Percentiles rank a stretch among this genome's conserved stretches.
These are phyloP conservation scores for Solanum peruvianum DNA, from an alignment of 257 asterid species.

Conservation along the genomic window DNA sequence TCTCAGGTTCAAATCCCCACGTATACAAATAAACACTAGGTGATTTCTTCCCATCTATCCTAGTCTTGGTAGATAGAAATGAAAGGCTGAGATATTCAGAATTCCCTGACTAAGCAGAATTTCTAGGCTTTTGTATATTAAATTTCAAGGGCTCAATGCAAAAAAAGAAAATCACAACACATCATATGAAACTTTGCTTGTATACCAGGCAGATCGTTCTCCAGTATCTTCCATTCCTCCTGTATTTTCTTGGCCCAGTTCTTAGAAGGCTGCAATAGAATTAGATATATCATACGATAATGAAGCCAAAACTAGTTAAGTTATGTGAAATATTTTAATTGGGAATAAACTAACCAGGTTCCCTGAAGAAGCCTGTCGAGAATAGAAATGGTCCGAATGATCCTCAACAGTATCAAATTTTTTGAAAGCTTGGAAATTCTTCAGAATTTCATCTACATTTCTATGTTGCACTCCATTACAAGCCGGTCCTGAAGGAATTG, in stretches of 20 bases:
- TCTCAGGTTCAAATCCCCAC: not conserved
- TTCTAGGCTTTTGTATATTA: not conserved
- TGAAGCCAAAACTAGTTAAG: not conserved
- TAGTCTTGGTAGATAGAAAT: not conserved
- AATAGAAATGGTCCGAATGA: conserved; percentile 54
- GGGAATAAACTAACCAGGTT: conserved; percentile 28
- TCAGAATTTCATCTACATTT: conserved; percentile 32
- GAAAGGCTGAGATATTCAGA: not conserved
- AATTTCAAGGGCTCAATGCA: not conserved
- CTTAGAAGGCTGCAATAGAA: conserved; percentile 44
- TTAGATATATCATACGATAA: not conserved
- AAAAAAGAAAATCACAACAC: not conserved
- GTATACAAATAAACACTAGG: not conserved
- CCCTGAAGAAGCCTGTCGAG: conserved; percentile 16
- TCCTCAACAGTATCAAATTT: conserved; percentile 72
- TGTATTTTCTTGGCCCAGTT: conserved; percentile 83
- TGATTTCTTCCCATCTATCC: not conserved
- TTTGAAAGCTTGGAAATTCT: conserved; percentile 37
- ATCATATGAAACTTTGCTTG: not conserved
- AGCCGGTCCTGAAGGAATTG: not conserved
- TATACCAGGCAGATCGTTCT: conserved; percentile 79
- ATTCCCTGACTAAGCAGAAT: not conserved
- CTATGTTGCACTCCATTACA: conserved; percentile 9
- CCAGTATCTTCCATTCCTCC: conserved; percentile 87
- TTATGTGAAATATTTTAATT: not conserved